A percentile compares a stretch with the other conserved stretches of the same genome.
phyloP scores from a whole-genome alignment of 1,139 yeast species.

The Geotrichum reessii region DNA sequence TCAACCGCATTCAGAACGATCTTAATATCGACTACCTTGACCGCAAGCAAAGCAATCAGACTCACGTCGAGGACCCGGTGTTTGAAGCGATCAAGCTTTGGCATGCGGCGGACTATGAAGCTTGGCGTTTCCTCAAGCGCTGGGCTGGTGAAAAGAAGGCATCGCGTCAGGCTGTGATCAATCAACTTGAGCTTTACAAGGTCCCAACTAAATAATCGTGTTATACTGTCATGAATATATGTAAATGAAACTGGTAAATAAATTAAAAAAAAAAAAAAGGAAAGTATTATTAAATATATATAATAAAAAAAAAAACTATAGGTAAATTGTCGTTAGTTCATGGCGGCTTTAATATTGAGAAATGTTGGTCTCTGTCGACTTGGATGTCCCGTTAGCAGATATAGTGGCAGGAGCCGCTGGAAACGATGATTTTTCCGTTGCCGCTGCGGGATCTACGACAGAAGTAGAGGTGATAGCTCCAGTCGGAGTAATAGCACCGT shows the following conservation, averaged over 20 bases:
- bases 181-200: neutral
- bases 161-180: slow-evolving; percentile 3
- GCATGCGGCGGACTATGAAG: slow-evolving; percentile 16
- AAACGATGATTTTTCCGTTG: no score
- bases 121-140: slow-evolving; percentile 12
- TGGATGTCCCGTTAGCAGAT: neutral
- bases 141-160: slow-evolving; percentile 13
- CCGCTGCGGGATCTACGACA: neutral
- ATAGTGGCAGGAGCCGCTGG: neutral
- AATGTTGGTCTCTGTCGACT: neutral
- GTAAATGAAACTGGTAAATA: neutral
- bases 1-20: slow-evolving; percentile 5
- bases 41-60: neutral
- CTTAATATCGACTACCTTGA: slow-evolving; percentile 6
- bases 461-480: neutral
- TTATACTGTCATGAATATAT: neutral
- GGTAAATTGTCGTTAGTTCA: neutral
- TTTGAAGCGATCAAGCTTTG: slow-evolving; percentile 11
- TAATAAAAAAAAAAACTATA: neutral
- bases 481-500: neutral
- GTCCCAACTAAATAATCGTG: neutral
- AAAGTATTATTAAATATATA: neutral
- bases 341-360: neutral
- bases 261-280: neutral
- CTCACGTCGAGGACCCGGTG: slow-evolving; percentile 1